Evolutionary conservation across 495 filamentous ascomycete genomes (phyloP), one percentile per base, ranked within the genome.

Genomic region (Penicilliopsis zonata): DNA sequence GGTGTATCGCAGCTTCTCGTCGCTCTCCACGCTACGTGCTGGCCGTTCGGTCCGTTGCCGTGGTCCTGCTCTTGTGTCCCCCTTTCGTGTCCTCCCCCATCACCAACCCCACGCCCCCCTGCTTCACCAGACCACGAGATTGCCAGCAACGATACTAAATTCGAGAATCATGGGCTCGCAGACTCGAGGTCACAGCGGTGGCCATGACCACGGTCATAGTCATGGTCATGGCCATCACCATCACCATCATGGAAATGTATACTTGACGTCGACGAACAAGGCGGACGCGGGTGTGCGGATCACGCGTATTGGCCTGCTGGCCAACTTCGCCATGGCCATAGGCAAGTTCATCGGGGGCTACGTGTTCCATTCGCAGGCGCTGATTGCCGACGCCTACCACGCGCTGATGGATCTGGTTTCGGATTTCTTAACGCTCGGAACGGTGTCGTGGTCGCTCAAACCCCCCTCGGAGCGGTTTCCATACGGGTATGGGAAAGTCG

Each of bases 361-460:
- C 53, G 63, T 76, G 37, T 94, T 98, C 61, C 84, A 94, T 58
- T 94, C 86, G 14, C 85, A 94, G 57, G 76, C 85, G 33, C 78
- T 98, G 57, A 71, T 92, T 38, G 90, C 90, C 40, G 90, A 98
- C 59, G 90, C 86, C 31, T 85, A 92, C 55, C 90, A 98, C 59
- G 84, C 84, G 31, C 64, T 95, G 22, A 94, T 88, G 16, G 90
- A 98, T 59, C 70, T 98, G 13, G 84, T 94, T 33, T 93, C 85
- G 26, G 90, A 98, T 55, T 68, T 96, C 44, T 73, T 95, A 48
- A 98, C 90, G 1, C 66, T 98, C 20, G 81, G 80, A 5, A 98
- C 90, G 17, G 85, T 98, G 31, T 80, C 86, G 1, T 93, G 83
- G 77, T 87, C 85, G 21, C 54, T 95, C 20, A 81, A 78, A 40